Base-by-base conservation (phyloP, 306 rosid species). In the Geum urbanum region DNA sequence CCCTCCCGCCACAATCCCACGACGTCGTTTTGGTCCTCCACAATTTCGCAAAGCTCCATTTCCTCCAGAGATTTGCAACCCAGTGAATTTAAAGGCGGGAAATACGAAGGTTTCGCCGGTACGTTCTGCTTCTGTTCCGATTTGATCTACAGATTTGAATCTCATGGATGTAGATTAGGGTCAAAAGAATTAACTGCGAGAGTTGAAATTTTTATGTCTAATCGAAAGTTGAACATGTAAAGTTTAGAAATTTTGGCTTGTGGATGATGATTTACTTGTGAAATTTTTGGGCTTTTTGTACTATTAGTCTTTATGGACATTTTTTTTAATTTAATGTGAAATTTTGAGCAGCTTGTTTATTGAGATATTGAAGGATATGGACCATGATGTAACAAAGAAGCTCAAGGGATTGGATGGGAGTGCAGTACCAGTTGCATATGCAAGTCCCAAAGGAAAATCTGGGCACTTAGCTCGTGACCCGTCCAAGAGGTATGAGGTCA, bases 321-420 rank as follows among this genome's bases (percentile, higher is more conserved):
- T 27, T 27, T 27, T 27, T 27, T 27, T 27, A 27, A 27, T 27
- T 2, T 1, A 27, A 27, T 27, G 32, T 27, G 32, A 27, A 1
- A 27, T 27, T 27, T 1, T 27, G 32, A 27, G 32, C 1, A 27
- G 32, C 32, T 27, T 27, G 32, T 27, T 27, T 27, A 27, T 27
- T 27, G 32, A 27, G 32, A 27, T 1, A 18, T 69, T 70, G 50
- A 63, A 62, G 66, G 70, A 22, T 56, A 78, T 78, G 78, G 74
- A 44, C 70, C 71, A 61, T 52, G 66, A 51, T 58, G 60, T 53
- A 39, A 19, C 66, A 54, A 78, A 78, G 73, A 78, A 73, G 74
- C 16, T 78, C 0, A 67, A 60, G 66, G 66, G 59, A 57, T 60
- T 62, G 22, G 60, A 44, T 72, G 71, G 74, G 16, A 56, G 45